phyloP scores from a whole-genome alignment of 441 rosid genomes.

The Eutrema salsugineum region DNA sequence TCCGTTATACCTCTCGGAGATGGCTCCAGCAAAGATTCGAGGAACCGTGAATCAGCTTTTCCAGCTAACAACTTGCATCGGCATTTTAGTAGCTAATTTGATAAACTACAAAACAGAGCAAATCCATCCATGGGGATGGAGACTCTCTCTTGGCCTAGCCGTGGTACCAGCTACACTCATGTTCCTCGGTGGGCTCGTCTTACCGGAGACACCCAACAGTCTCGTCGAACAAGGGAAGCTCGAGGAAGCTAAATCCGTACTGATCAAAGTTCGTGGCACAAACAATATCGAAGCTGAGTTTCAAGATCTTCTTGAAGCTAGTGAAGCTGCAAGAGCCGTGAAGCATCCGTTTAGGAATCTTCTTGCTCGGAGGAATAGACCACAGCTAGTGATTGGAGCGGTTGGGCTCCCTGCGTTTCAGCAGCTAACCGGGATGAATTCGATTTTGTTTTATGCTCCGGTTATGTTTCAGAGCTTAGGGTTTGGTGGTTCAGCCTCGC shows the following conservation, averaged over 20 bases:
- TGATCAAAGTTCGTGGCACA: slow-evolving; percentile 76
- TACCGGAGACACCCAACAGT: slow-evolving; percentile 91
- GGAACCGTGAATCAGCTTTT: slow-evolving; percentile 84
- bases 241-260: slow-evolving; percentile 59
- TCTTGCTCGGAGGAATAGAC: slow-evolving; percentile 58
- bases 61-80: slow-evolving; percentile 78
- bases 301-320: slow-evolving; percentile 73
- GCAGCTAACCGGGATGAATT: slow-evolving; percentile 86
- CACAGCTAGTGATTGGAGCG: slow-evolving; percentile 81
- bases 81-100: slow-evolving; percentile 65
- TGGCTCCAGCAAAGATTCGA: slow-evolving; percentile 81
- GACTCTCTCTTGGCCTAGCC: slow-evolving; percentile 82
- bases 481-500: slow-evolving; percentile 63
- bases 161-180: slow-evolving; percentile 64
- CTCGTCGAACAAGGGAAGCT: slow-evolving; percentile 75
- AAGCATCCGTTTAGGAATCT: slow-evolving; percentile 78
- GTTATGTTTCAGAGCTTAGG: slow-evolving; percentile 88
- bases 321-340: slow-evolving; percentile 59
- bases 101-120: slow-evolving; percentile 63
- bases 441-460: slow-evolving; percentile 87
- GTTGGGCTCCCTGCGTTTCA: slow-evolving; percentile 82
- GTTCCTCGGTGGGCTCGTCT: slow-evolving; percentile 69
- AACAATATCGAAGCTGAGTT: slow-evolving; percentile 68
- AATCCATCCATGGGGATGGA: slow-evolving; percentile 95
- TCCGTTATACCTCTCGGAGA: slow-evolving; percentile 81